Conservation (phyloP, 306 rosid genomes). For the Quercus bicolor region DNA sequence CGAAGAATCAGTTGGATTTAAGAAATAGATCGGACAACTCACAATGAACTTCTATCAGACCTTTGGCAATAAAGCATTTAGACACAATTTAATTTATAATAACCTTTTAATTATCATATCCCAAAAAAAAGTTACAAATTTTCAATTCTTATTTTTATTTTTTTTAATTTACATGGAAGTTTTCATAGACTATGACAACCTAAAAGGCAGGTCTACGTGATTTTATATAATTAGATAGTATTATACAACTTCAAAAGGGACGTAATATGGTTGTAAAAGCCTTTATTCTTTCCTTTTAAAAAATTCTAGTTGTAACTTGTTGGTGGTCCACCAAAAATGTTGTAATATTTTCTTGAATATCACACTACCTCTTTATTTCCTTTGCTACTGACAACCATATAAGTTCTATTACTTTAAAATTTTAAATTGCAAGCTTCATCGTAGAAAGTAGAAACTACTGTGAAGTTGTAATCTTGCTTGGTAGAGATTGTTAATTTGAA, state of each 20-base stretch:
- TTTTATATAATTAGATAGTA: not conserved
- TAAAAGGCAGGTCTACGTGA: not conserved
- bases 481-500: too few relatives aligned
- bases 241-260: conserved; percentile 29
- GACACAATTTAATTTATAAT: not conserved
- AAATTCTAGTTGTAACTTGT: conserved; percentile 16
- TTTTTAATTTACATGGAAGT: not conserved
- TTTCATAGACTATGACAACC: not conserved
- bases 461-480: too few relatives aligned
- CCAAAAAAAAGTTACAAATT: not conserved
- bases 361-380: too few relatives aligned
- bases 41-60: not conserved
- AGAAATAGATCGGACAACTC: not conserved
- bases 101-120: not conserved
- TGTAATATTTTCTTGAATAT: too few relatives aligned
- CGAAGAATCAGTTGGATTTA: not conserved
- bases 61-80: not conserved
- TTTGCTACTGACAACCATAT: too few relatives aligned
- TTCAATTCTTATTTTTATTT: not conserved
- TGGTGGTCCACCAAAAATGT: conserved; percentile 16
- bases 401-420: too few relatives aligned
- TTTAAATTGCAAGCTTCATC: too few relatives aligned
- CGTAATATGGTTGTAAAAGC: conserved; percentile 37
- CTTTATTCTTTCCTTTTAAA: conserved; percentile 30
- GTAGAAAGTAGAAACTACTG: too few relatives aligned